phyloP scores from a whole-genome alignment of 495 filamentous ascomycete genomes.

The Lasiosphaeria ovina region DNA sequence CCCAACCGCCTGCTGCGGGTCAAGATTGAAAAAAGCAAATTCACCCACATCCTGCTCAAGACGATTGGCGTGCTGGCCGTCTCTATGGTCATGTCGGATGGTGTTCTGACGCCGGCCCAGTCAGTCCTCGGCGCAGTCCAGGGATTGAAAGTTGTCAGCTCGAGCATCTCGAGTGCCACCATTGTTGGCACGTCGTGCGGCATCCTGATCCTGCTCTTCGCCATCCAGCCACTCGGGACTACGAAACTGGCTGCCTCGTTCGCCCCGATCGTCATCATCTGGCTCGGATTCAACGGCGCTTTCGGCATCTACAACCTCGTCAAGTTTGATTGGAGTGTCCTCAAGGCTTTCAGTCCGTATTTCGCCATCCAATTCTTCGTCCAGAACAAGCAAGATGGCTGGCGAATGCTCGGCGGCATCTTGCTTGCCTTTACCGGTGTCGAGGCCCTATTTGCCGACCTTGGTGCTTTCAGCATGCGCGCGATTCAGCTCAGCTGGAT shows the following conservation, averaged over 20 bases:
- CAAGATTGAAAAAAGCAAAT: slow-evolving; percentile 55
- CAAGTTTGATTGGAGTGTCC: slow-evolving; percentile 60
- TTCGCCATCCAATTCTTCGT: slow-evolving; percentile 62
- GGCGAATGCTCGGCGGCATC: slow-evolving; percentile 67
- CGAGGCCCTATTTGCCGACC: slow-evolving; percentile 72
- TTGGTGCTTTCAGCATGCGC: slow-evolving; percentile 63
- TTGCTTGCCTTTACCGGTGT: slow-evolving; percentile 72
- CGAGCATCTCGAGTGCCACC: slow-evolving; percentile 49
- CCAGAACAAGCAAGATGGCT: slow-evolving; percentile 60
- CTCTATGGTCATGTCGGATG: slow-evolving; percentile 66
- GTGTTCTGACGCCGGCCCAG: slow-evolving; percentile 67
- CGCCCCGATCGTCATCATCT: slow-evolving; percentile 70
- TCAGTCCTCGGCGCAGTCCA: slow-evolving; percentile 70
- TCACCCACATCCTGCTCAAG: slow-evolving; percentile 57
- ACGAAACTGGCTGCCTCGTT: slow-evolving; percentile 63
- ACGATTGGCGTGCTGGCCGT: slow-evolving; percentile 69
- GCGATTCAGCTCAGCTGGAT: slow-evolving; percentile 68
- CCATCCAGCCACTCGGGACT: slow-evolving; percentile 68
- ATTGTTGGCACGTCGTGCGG: slow-evolving; percentile 67
- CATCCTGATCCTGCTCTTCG: slow-evolving; percentile 66
- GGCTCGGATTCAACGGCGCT: slow-evolving; percentile 64
- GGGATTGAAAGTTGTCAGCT: slow-evolving; percentile 53
- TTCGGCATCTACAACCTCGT: slow-evolving; percentile 73
- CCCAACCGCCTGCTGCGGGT: slow-evolving; percentile 53
- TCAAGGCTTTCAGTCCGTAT: slow-evolving; percentile 68